Evolutionary conservation across 2,329 filamentous ascomycete species (phyloP), one percentile per base, ranked within the genome.

Genomic region (Calycina herbarum): DNA sequence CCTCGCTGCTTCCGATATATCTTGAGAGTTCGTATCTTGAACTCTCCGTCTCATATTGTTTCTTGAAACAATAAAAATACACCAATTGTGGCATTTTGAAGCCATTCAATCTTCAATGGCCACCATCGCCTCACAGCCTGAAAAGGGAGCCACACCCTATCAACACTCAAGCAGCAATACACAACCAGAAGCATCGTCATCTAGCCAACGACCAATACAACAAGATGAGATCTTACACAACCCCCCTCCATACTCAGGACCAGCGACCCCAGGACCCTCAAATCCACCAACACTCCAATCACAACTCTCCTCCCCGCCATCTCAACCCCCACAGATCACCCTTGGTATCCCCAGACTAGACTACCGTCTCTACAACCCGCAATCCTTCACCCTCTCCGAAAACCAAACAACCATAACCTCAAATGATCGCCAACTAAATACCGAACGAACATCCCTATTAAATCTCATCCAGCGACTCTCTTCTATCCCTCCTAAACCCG

Each of bases 401-500:
- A 83, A 86, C 72, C 76, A 76, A 40, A 83, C 78, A 13, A 80
- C 79, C 8, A 78, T 86, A 64, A 79, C 78, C 27, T 81, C 81
- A 61, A 78, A 80, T 54, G 80, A 81, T 0, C 78, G 79, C n/a
- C 80, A 82, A 69, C 77, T 86, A 3, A 83, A 82, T 5, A 76
- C 77, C 65, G 81, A 81, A 63, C 78, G 78, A 31, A 72, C 74
- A 15, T 82, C 81, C 5, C 77, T 87, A 40, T 76, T 79, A 4
- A 74, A 79, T 3, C 76, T 86, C 27, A 72, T 86, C 31, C 80
- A 81, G 42, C 72, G 76, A 38, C 81, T 85, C 64, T 80, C 83
- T 15, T 80, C 80, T 0, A 77, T 86, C 0, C 84, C 84, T 24
- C 84, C 85, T 6, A 86, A 86, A 71, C 83, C 82, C 0, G 78